Evolutionary conservation across 2,329 filamentous ascomycete genomes (phyloP).

Genomic region (Alternaria infectoria): DNA sequence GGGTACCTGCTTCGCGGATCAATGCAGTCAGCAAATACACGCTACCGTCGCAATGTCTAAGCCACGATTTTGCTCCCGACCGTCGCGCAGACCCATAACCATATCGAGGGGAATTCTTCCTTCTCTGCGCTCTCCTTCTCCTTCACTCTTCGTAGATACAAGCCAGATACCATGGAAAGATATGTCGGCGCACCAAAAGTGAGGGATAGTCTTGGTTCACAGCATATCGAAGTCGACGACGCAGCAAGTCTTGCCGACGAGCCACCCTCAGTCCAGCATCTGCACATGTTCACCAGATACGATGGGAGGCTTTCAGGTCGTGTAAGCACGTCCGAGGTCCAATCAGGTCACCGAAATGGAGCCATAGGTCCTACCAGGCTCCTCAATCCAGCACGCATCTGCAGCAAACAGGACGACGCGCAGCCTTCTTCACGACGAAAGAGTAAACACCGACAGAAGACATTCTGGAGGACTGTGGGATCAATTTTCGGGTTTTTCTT

Average conservation of each 20-base stretch:
- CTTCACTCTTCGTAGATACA: fast-evolving
- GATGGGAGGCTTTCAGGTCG: fast-evolving
- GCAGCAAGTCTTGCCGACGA: background rate
- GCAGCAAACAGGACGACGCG: fast-evolving
- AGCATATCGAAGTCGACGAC: background rate
- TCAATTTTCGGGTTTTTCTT: background rate
- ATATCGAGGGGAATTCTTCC: fast-evolving
- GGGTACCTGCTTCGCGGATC: background rate
- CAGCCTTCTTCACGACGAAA: background rate
- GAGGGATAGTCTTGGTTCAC: fast-evolving
- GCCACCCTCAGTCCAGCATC: background rate
- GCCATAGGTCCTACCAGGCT: fast-evolving
- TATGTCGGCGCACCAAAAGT: background rate
- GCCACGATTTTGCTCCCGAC: background rate
- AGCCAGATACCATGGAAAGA: background rate
- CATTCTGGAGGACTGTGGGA: background rate
- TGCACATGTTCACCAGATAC: background rate
- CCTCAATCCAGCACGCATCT: background rate
- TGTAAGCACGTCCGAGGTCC: fast-evolving
- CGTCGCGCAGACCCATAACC: background rate
- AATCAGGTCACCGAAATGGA: background rate
- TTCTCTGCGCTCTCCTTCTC: background rate
- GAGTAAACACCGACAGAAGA: too few species aligned
- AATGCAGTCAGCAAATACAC: background rate
- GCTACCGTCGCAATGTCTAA: background rate